Evolutionary conservation across 2,329 filamentous ascomycete species (phyloP).

Genomic region (Fusarium sp.): DNA sequence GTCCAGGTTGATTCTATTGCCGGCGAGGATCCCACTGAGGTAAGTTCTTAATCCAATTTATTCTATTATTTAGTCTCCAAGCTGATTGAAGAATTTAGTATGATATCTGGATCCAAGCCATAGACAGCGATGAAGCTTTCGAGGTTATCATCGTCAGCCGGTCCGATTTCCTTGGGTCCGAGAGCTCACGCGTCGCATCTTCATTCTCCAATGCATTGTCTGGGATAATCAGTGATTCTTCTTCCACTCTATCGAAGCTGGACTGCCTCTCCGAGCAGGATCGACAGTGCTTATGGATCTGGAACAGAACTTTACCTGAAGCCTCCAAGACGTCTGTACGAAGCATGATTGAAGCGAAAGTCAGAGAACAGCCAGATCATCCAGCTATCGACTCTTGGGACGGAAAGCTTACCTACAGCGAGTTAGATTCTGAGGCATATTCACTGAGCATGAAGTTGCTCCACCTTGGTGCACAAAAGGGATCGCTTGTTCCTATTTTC

Average conservation of each 20-base stretch:
- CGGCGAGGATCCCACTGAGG: background rate
- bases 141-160: background rate
- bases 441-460: background rate
- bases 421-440: background rate
- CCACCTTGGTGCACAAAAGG: background rate
- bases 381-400: slow-evolving; percentile 1
- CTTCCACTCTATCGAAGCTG: background rate
- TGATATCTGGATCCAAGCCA: background rate
- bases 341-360: background rate
- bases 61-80: background rate
- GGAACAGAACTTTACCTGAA: background rate
- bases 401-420: background rate
- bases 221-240: background rate
- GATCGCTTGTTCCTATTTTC: background rate
- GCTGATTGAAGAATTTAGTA: background rate
- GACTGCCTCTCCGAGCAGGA: background rate
- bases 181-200: background rate
- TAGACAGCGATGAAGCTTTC: background rate
- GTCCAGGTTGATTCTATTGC: background rate
- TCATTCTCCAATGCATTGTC: background rate
- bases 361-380: background rate
- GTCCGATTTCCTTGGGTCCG: background rate
- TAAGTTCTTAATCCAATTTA: background rate
- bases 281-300: background rate
- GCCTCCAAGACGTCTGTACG: background rate